These are phyloP conservation scores for Pythium rhizo-oryzae DNA, from an alignment of 352 stramenopile genomes.

Conservation along the genomic window DNA sequence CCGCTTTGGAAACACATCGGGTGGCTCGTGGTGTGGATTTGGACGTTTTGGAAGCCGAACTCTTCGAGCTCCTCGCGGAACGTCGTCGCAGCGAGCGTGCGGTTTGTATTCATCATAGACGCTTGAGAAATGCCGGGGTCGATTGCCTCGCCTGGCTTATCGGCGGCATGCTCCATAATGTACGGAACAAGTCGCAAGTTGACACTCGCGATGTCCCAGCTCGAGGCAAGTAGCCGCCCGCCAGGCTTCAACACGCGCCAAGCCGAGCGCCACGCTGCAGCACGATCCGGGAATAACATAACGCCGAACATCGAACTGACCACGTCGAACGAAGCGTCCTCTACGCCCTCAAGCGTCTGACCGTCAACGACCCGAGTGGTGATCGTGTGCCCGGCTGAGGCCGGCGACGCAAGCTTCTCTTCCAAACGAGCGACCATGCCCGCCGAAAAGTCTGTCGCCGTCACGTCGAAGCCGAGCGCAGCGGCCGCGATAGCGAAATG, in stretches of 20 bases:
- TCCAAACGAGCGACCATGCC: slow-evolving; percentile 18
- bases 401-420: slow-evolving; percentile 11
- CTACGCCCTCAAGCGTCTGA: slow-evolving; percentile 19
- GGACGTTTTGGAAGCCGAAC: slow-evolving; percentile 15
- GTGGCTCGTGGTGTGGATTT: slow-evolving; percentile 14
- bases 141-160: background rate
- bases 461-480: slow-evolving; percentile 19
- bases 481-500: slow-evolving; percentile 15
- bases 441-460: slow-evolving; percentile 23
- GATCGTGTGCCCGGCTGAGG: background rate
- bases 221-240: slow-evolving; percentile 16
- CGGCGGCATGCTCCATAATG: slow-evolving; percentile 5
- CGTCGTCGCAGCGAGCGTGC: slow-evolving; percentile 8
- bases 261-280: slow-evolving; percentile 13
- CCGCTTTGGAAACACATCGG: slow-evolving; percentile 23
- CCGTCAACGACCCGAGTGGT: slow-evolving; percentile 14
- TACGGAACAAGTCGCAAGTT: slow-evolving; percentile 19
- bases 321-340: slow-evolving; percentile 23
- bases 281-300: slow-evolving; percentile 23
- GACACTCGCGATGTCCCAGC: slow-evolving; percentile 24
- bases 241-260: slow-evolving; percentile 23
- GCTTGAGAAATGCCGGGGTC: too few species aligned
- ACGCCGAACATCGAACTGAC: slow-evolving; percentile 27
- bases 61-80: slow-evolving; percentile 27
- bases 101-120: background rate